Evolutionary conservation across 129 eudicot species (phyloP), one percentile per base, ranked within the genome.

Genomic region (Scalesia atractyloides): DNA sequence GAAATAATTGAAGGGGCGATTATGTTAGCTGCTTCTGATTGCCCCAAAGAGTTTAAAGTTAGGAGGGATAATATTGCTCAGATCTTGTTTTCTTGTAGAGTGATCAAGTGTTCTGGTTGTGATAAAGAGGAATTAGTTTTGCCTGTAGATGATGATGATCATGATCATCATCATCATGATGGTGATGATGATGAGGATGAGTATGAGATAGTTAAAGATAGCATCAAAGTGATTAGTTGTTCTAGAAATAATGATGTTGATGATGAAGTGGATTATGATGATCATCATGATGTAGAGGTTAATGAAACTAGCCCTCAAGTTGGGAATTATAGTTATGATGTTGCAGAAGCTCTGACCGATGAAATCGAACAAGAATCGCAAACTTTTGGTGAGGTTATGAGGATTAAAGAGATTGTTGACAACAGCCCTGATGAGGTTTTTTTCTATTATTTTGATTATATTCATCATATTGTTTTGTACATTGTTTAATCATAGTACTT

Each of bases 1-100:
- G 85, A 81, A 49, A 86, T 90, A 44, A 86, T 94, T 26, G 84
- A 90, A 80, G 63, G 85, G n/a, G 97, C 92, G 11, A 86, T 94
- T 58, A 75, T 86, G 83, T 89, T 94, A 41, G 98, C 98, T 17
- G 93, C 97, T 26, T 70, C 85, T n/a, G 98, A 93, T 90, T 86
- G 76, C 24, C 97, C 97, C 0, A 70, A 87, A 24, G 92, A 90
- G 41, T 87, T 87, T 69, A 88, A 75, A 73, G 26, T 64, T 46
- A 86, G 86, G 52, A 84, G 97, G 65, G 98, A 86, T 81, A 75
- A 79, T 34, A 86, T 94, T 64, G 96, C 97, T 46, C 91, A 90
- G 85, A 24, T 60, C 68, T 67, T 94, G 44, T 94, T 90, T 68
- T 36, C 92, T 5, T 84, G 88, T 82, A 84, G 73, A 66, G 48